These are phyloP conservation scores for Lablab purpureus DNA, from an alignment of 306 rosid genomes.

Conservation along the genomic window DNA sequence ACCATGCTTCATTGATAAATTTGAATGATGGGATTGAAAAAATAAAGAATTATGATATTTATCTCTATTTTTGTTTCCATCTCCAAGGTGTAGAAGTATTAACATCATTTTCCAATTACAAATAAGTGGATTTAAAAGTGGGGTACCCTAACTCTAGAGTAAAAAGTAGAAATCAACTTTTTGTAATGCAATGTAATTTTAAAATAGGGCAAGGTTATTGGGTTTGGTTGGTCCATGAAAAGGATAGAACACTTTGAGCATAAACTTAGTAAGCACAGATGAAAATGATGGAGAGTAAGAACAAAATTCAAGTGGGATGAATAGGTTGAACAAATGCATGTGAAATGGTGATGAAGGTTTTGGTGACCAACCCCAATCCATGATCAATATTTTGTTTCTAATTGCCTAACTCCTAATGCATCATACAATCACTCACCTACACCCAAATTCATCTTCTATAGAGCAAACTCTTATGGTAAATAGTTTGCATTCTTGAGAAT, in stretches of 20 bases:
- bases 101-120: no score
- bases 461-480: neutral
- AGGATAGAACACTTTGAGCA: constrained; percentile 26
- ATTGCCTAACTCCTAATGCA: neutral
- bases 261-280: neutral
- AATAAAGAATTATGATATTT: no score
- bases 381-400: constrained; percentile 11
- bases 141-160: no score
- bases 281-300: constrained; percentile 34
- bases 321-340: constrained; percentile 36
- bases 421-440: no score
- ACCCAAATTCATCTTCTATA: neutral
- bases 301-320: constrained; percentile 7
- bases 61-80: no score
- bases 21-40: no score
- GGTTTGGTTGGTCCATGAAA: constrained; percentile 14
- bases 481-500: neutral
- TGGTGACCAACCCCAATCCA: constrained; percentile 47
- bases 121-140: no score
- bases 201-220: no score
- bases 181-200: no score
- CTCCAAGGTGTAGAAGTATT: no score
- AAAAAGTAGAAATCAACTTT: no score
- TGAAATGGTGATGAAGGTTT: constrained; percentile 30
- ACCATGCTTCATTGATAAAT: no score